Evolutionary conservation across 2,329 filamentous ascomycete species (phyloP).

Genomic region (Xylaria sp.): DNA sequence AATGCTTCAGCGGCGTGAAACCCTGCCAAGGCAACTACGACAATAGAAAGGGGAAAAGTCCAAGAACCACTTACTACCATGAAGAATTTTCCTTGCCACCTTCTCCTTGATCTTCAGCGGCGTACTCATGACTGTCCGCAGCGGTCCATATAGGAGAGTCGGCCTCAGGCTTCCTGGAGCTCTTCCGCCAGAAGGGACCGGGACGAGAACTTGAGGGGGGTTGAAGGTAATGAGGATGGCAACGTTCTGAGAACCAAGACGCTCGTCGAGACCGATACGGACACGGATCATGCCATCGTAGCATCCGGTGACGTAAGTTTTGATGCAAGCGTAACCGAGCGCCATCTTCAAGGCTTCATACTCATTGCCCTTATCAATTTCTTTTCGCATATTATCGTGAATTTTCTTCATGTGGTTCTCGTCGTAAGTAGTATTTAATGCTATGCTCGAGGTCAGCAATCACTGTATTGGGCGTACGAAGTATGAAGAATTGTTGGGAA

Average conservation of each 20-base stretch:
- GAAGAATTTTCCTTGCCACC: neutral
- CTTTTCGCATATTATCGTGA: neutral
- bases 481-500: too few species aligned
- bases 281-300: neutral
- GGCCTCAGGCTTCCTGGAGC: neutral
- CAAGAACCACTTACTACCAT: conserved; percentile 1
- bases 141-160: neutral
- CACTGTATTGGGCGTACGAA: too few species aligned
- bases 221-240: conserved; percentile 3
- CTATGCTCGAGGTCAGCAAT: neutral
- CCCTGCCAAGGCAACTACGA: neutral
- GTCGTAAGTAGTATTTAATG: neutral
- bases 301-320: neutral
- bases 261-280: neutral
- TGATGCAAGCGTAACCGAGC: conserved; percentile 1
- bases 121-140: neutral
- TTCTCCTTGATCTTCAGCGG: neutral
- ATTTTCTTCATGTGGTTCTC: too few species aligned
- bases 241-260: neutral
- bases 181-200: too few species aligned
- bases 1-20: neutral
- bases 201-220: rapidly evolving
- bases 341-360: neutral
- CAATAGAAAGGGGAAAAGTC: neutral
- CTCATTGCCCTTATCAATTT: neutral